Evolutionary conservation across 805 yeast species (phyloP).

Genomic region (Saturnispora mendoncae): DNA sequence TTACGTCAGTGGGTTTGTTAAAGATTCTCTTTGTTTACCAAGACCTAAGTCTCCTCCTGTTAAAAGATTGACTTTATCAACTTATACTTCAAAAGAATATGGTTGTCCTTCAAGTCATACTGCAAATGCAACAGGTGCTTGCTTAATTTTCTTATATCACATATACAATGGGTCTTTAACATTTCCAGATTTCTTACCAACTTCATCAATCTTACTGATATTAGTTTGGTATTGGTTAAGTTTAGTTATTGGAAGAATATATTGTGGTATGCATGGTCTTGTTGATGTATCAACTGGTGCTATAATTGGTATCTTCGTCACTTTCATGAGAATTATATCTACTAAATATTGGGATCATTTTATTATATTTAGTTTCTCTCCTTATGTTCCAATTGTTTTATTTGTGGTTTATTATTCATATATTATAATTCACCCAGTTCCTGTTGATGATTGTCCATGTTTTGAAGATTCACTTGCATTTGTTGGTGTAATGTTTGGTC

Average conservation of each 20-base stretch:
- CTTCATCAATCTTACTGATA: constrained; percentile 12
- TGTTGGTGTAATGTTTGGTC: constrained; percentile 76
- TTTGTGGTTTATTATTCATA: constrained; percentile 37
- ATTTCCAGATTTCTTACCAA: not conserved
- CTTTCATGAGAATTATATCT: constrained; percentile 34
- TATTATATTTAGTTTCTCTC: constrained; percentile 23
- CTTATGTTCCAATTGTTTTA: constrained; percentile 31
- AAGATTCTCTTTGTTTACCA: constrained; percentile 84
- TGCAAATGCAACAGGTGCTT: constrained; percentile 87
- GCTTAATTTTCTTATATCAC: constrained; percentile 36
- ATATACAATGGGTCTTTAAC: constrained; percentile 15
- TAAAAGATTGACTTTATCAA: constrained; percentile 79
- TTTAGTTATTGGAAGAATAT: constrained; percentile 70
- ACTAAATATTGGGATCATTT: constrained; percentile 40
- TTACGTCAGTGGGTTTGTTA: constrained; percentile 61
- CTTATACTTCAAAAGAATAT: constrained; percentile 86
- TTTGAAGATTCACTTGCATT: constrained; percentile 93
- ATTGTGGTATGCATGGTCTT: constrained; percentile 97
- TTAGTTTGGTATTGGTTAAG: constrained; percentile 47
- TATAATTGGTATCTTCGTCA: constrained; percentile 48
- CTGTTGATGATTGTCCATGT: constrained; percentile 93
- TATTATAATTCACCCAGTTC: constrained; percentile 67
- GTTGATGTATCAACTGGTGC: constrained; percentile 65
- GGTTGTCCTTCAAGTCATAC: constrained; percentile 93
- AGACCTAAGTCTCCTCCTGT: constrained; percentile 90